phyloP scores from a whole-genome alignment of 1,139 yeast genomes.

The Nakaseomyces bracarensis region DNA sequence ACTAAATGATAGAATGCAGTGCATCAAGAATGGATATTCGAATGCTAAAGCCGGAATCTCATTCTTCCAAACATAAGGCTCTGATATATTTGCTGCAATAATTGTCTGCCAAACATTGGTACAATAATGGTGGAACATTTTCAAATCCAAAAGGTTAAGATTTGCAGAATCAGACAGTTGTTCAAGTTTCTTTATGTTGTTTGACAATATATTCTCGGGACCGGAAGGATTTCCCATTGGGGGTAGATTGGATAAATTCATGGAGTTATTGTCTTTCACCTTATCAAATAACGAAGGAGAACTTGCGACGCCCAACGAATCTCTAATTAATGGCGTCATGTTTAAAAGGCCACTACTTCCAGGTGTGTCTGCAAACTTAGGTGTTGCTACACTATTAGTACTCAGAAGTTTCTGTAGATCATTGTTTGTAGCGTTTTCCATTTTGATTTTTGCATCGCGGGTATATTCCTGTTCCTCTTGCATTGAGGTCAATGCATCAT shows the following conservation, averaged over 20 bases:
- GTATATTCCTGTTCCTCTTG: conserved; percentile 22
- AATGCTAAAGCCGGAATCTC: conserved; percentile 86
- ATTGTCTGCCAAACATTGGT: conserved; percentile 79
- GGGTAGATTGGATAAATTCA: not conserved
- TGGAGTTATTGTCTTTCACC: not conserved
- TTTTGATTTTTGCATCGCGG: conserved; percentile 10
- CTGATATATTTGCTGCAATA: conserved; percentile 84
- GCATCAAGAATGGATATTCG: conserved; percentile 85
- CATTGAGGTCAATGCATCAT: conserved; percentile 24
- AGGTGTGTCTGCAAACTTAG: conserved; percentile 5
- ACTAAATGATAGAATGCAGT: conserved; percentile 77
- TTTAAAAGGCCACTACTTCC: conserved; percentile 1
- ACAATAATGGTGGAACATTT: conserved; percentile 80
- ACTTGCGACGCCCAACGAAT: not conserved
- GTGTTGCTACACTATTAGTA: not conserved
- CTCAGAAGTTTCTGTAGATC: conserved; percentile 3
- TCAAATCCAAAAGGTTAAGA: conserved; percentile 67
- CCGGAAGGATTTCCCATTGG: not conserved
- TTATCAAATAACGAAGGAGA: conserved; percentile 2
- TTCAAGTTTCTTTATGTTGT: conserved; percentile 1
- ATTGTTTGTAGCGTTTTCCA: conserved; percentile 7
- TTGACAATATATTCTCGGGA: not conserved
- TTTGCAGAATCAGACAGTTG: conserved; percentile 26
- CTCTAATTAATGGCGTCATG: conserved; percentile 6
- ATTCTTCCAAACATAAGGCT: conserved; percentile 74